phyloP scores from a whole-genome alignment of 1,284 basidiomycete genomes.

The Ceratobasidium sp. region DNA sequence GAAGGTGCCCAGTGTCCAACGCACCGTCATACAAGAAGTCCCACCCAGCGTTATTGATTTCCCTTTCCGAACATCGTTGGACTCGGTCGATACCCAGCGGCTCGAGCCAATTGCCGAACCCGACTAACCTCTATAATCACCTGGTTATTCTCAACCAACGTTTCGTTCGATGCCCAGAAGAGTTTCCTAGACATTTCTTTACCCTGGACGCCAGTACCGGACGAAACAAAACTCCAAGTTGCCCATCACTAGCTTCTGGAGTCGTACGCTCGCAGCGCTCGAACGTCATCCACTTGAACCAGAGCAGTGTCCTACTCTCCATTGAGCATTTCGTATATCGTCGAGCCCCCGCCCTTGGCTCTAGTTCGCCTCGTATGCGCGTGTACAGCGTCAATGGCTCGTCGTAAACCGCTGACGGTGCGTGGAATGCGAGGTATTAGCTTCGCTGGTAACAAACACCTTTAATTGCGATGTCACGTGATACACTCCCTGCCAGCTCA shows the following conservation, averaged over 20 bases:
- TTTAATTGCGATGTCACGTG: too few species aligned
- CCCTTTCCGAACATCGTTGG: constrained; percentile 51
- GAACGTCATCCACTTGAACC: constrained; percentile 56
- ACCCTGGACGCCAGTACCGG: background rate
- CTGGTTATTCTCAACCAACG: constrained; percentile 49
- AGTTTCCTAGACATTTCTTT: constrained; percentile 8
- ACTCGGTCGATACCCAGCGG: constrained; percentile 48
- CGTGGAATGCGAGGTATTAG: background rate
- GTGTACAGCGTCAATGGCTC: background rate
- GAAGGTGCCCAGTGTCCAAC: constrained; percentile 45
- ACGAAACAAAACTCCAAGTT: background rate
- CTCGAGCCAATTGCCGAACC: too few species aligned
- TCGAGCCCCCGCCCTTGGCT: background rate
- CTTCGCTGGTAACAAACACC: too few species aligned
- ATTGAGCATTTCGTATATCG: constrained; percentile 24
- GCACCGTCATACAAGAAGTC: constrained; percentile 55
- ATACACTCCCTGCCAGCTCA: too few species aligned
- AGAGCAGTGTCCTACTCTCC: constrained; percentile 55
- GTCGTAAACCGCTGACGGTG: background rate
- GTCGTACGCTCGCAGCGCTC: background rate
- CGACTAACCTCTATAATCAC: constrained; percentile 44
- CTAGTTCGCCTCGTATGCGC: background rate
- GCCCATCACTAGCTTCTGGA: background rate
- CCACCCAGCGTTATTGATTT: constrained; percentile 56
- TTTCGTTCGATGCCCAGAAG: constrained; percentile 37